These are phyloP conservation scores for Linum usitatissimum DNA, from an alignment of 345 rosid species.

Conservation along the genomic window DNA sequence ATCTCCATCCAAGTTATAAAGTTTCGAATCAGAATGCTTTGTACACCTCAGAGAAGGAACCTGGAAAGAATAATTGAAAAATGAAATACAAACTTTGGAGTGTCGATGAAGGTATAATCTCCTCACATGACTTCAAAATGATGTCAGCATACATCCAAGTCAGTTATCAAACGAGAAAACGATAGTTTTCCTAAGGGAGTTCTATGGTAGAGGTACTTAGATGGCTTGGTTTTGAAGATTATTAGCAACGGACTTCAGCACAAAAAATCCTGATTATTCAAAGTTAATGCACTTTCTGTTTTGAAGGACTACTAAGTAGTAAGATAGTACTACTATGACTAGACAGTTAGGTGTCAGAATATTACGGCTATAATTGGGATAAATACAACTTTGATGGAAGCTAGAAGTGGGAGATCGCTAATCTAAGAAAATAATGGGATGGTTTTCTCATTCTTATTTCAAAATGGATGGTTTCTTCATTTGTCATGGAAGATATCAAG, in stretches of 20 bases:
- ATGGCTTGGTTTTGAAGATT: background rate
- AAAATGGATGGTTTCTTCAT: too few relatives aligned
- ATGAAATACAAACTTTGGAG: too few relatives aligned
- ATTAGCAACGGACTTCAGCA: background rate
- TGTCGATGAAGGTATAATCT: background rate
- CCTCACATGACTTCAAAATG: background rate
- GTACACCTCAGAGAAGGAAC: slow-evolving; percentile 26
- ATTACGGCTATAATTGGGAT: background rate
- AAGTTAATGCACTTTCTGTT: background rate
- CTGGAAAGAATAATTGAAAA: slow-evolving; percentile 19
- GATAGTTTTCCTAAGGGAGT: background rate
- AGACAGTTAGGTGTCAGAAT: background rate
- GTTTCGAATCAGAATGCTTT: slow-evolving; percentile 34
- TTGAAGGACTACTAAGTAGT: background rate
- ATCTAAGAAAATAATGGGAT: background rate
- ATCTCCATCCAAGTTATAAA: slow-evolving; percentile 25
- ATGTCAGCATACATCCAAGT: background rate
- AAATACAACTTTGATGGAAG: background rate
- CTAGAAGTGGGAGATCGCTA: background rate
- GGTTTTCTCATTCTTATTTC: background rate
- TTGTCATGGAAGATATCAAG: too few relatives aligned
- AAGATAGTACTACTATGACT: background rate
- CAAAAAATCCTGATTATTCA: background rate
- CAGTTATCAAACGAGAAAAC: background rate
- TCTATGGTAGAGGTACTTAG: background rate